A percentile compares a stretch with the other conserved stretches of the same genome.
These are phyloP conservation scores for Fistulifera pelliculosa DNA, from an alignment of 108 stramenopile species.

Conservation along the genomic window DNA sequence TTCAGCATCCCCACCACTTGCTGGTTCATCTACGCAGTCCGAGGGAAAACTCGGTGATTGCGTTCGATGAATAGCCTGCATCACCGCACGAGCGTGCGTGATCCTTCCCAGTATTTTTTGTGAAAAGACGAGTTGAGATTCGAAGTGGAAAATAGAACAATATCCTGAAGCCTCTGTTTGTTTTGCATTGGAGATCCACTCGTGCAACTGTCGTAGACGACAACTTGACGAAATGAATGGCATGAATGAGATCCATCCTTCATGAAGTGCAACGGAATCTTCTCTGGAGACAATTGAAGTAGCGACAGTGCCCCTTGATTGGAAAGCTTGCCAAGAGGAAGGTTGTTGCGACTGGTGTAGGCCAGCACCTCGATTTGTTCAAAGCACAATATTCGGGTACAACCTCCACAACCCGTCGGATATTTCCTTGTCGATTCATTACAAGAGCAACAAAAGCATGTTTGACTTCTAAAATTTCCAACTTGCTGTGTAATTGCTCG, in stretches of 20 bases:
- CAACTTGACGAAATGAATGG: background rate
- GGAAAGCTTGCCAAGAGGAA: too few species aligned
- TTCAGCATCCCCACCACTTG: background rate
- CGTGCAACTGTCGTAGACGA: background rate
- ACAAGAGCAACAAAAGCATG: background rate
- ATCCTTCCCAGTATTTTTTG: background rate
- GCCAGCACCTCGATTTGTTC: too few species aligned
- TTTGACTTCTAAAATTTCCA: background rate
- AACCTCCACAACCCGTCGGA: background rate
- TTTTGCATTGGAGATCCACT: background rate
- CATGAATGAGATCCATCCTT: too few species aligned
- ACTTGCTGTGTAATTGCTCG: background rate
- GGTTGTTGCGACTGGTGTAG: too few species aligned
- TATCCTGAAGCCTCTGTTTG: background rate
- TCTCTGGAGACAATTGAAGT: too few species aligned
- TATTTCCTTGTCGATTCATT: background rate
- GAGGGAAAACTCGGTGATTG: background rate
- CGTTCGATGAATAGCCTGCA: background rate
- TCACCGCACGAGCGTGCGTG: background rate
- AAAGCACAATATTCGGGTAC: too few species aligned
- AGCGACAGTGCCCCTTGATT: too few species aligned
- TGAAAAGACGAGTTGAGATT: background rate
- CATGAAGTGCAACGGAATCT: too few species aligned
- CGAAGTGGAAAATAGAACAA: background rate
- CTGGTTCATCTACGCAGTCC: background rate